Evolutionary conservation across 2,329 filamentous ascomycete genomes (phyloP).

Genomic region (Colletotrichum sp.): DNA sequence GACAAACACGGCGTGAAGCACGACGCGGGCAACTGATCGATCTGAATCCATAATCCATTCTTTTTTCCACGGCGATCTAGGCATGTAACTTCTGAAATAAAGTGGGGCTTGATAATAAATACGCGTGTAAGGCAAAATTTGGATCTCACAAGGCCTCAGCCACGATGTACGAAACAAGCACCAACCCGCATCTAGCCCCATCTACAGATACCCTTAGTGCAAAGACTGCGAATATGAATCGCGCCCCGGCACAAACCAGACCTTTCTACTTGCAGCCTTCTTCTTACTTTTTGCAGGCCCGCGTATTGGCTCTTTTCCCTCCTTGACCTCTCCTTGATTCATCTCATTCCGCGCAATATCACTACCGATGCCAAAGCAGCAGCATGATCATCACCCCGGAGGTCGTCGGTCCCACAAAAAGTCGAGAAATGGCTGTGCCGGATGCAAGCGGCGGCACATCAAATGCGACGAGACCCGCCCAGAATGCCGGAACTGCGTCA

Average conservation of each 20-base stretch:
- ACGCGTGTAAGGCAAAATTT: background rate
- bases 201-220: background rate
- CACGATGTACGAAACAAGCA: background rate
- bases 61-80: background rate
- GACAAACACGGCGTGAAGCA: background rate
- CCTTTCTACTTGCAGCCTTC: background rate
- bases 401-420: constrained; percentile 1
- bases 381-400: background rate
- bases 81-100: background rate
- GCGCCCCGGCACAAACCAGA: background rate
- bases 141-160: background rate
- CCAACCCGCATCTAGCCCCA: background rate
- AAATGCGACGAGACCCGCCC: constrained; percentile 53
- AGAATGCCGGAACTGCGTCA: constrained; percentile 43
- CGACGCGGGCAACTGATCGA: background rate
- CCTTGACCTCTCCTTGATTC: background rate
- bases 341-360: background rate
- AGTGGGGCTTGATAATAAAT: background rate
- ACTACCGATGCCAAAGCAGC: background rate
- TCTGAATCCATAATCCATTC: background rate
- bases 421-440: constrained; percentile 32
- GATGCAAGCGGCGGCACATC: constrained; percentile 46
- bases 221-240: background rate
- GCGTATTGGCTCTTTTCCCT: background rate
- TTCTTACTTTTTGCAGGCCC: background rate